Evolutionary conservation across 148 eudicot genomes (phyloP).

Genomic region (Rhododendron simsii): DNA sequence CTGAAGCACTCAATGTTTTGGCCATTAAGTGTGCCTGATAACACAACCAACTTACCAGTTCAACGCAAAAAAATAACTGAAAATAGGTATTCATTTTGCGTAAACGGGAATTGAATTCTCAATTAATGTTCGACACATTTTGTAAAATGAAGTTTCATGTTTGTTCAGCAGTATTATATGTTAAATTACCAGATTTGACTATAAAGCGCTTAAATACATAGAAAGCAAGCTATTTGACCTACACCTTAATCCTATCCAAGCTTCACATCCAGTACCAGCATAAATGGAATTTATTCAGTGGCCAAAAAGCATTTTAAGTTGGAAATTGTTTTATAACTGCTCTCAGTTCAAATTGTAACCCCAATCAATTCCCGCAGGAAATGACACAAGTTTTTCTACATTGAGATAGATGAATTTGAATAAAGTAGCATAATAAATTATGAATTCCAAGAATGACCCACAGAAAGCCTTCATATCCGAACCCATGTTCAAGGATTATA

Average conservation of each 20-base stretch:
- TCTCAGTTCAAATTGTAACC: neutral
- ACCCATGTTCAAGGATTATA: slow-evolving; percentile 1
- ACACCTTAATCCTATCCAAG: neutral
- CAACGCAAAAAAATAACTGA: neutral
- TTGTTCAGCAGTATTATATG: neutral
- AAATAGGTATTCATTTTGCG: neutral
- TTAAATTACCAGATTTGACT: neutral
- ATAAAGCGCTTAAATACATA: neutral
- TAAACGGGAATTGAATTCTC: neutral
- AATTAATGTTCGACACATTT: neutral
- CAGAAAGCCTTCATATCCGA: neutral
- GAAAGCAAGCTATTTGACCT: neutral
- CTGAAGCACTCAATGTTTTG: neutral
- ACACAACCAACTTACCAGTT: neutral
- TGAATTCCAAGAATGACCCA: neutral
- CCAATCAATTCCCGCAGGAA: neutral
- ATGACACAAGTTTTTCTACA: neutral
- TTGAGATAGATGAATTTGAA: neutral
- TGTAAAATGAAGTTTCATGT: neutral
- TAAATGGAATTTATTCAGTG: neutral
- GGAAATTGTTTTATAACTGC: neutral
- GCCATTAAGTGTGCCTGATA: neutral
- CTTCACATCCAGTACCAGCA: neutral
- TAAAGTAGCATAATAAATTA: neutral
- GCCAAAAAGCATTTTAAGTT: neutral